Base-by-base conservation (phyloP, 768 basidiomycete species). In the Phanerochaete sordida region DNA sequence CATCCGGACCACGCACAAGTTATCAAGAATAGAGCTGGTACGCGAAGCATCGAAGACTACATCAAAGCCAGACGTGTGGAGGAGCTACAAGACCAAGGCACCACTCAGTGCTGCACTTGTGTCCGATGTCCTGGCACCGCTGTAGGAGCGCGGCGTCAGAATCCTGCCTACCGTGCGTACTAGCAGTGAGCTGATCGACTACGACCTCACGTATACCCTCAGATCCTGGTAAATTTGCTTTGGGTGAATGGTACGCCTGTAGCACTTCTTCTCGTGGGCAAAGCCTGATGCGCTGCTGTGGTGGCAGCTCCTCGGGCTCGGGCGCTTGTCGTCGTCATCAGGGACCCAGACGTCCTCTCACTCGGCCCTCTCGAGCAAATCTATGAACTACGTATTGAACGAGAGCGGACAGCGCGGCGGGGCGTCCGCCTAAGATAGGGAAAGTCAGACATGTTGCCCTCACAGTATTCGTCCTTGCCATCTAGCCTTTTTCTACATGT, bases 291-390 rank as follows among this genome's bases (percentile, higher is more conserved):
- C 23, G n/a, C n/a, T n/a, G n/a, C n/a, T n/a, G n/a, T n/a, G 87
- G 87, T 90, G 35, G 84, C 86, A 3, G 70, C 88, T 12, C 88
- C 87, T 0, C 83, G 86, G 13, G 85, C 85, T 0, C 79, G 87
- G 68, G 82, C 85, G 0, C 73, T 88, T 2, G 77, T 89, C 19
- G 80, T 88, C 61, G 73, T 88, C 50, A 70, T 89, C 49, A 86
- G 86, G 2, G 82, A 88, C 65, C 83, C 86, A 0, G 68, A 71
- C 3, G 79, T 86, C 3, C 77, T 88, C 6, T 79, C 77, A 2
- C 75, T 85, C 30, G 85, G 87, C 65, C 80, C 79, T 0, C 70
- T 88, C 86, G 87, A 74, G 83, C 9, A 66, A 68, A 0, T 86
- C 88, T 76, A 66, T 88, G 59, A 85, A 84, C 68, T 84, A 80